phyloP scores from a whole-genome alignment of 495 filamentous ascomycete genomes.

The Talaromyces thailandensis region DNA sequence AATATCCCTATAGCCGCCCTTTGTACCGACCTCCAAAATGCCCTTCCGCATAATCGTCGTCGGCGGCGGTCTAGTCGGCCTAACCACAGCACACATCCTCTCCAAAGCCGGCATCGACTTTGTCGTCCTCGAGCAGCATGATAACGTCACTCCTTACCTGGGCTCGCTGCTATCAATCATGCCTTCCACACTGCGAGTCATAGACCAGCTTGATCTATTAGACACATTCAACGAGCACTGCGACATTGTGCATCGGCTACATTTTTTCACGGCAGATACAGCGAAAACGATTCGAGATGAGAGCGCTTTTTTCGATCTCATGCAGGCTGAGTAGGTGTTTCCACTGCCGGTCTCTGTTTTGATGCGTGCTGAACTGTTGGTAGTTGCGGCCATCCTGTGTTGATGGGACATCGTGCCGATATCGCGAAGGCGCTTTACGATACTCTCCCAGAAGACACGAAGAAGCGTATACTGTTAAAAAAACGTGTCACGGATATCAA shows the following conservation, averaged over 20 bases:
- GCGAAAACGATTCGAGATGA: not conserved
- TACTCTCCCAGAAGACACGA: constrained; percentile 11
- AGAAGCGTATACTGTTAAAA: constrained; percentile 15
- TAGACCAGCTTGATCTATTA: constrained; percentile 35
- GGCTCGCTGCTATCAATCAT: constrained; percentile 24
- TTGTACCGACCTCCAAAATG: not conserved
- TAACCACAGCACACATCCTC: constrained; percentile 34
- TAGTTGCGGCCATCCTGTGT: constrained; percentile 7
- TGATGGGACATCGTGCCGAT: constrained; percentile 15
- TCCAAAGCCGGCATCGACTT: constrained; percentile 33
- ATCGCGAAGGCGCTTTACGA: constrained; percentile 19
- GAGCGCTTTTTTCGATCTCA: not conserved
- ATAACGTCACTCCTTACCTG: constrained; percentile 18
- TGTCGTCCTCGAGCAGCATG: constrained; percentile 31
- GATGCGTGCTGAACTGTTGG: not conserved
- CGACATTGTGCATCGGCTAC: not conserved
- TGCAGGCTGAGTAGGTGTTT: not conserved
- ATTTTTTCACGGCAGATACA: not conserved
- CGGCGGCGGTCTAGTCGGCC: constrained; percentile 36
- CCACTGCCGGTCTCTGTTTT: not conserved
- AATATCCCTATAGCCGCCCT: not conserved
- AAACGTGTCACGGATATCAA: constrained; percentile 21
- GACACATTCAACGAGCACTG: constrained; percentile 15
- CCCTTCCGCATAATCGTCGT: constrained; percentile 36
- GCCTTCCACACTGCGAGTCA: constrained; percentile 20